These are phyloP conservation scores for Gamsiella multidivaricata DNA, from an alignment of 192 early-diverging fungal genomes.

Conservation along the genomic window DNA sequence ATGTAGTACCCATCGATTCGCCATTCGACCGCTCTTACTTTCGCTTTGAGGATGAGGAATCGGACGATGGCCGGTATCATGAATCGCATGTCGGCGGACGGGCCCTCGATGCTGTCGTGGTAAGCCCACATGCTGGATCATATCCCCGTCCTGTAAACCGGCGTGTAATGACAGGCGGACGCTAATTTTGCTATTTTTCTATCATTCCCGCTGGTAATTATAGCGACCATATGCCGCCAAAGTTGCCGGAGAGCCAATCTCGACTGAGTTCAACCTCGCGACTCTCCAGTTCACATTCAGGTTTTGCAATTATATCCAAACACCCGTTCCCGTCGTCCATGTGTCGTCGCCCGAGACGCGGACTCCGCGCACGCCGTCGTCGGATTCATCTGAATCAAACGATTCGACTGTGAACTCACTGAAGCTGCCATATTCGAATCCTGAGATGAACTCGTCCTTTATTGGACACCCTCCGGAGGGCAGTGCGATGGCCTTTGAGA, in stretches of 20 bases:
- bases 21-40: constrained; percentile 49
- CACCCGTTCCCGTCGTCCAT: constrained; percentile 37
- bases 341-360: constrained; percentile 12
- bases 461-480: constrained; percentile 38
- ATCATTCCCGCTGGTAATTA: background rate
- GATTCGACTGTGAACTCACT: constrained; percentile 7
- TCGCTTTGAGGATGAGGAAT: constrained; percentile 37
- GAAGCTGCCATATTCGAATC: constrained; percentile 4
- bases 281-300: constrained; percentile 70
- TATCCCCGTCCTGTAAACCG: background rate
- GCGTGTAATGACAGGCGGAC: background rate
- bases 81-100: constrained; percentile 77
- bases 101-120: constrained; percentile 81
- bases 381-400: background rate
- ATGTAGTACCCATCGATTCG: constrained; percentile 16
- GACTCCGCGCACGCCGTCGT: background rate
- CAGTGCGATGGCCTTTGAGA: constrained; percentile 48
- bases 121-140: constrained; percentile 26
- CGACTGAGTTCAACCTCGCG: constrained; percentile 68
- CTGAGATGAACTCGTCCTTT: constrained; percentile 11
- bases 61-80: constrained; percentile 53
- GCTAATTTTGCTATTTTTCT: background rate
- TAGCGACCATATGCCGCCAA: constrained; percentile 84
- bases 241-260: constrained; percentile 72
- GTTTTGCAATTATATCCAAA: constrained; percentile 61